Evolutionary conservation across 306 rosid genomes (phyloP).

Genomic region (Dalbergia oliveri): DNA sequence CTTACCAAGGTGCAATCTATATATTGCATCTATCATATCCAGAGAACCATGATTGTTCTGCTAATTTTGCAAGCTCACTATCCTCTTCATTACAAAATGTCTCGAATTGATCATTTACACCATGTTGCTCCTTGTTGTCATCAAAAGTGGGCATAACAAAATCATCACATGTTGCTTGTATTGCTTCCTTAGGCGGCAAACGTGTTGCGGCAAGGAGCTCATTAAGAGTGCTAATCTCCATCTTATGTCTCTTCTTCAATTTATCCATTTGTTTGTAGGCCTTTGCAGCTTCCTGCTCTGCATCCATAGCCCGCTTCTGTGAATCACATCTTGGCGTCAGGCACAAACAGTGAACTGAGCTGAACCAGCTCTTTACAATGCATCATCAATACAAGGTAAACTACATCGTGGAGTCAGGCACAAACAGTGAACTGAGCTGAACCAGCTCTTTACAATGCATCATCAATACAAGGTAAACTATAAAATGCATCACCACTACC

Average conservation of each 20-base stretch:
- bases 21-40: conserved; percentile 90
- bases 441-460: neutral
- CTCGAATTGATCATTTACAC: conserved; percentile 59
- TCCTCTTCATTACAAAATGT: conserved; percentile 67
- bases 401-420: conserved; percentile 24
- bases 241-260: conserved; percentile 70
- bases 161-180: conserved; percentile 51
- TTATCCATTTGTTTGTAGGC: conserved; percentile 71
- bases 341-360: conserved; percentile 14
- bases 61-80: conserved; percentile 65
- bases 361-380: neutral
- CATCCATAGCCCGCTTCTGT: conserved; percentile 81
- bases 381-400: neutral
- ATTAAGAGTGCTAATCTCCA: conserved; percentile 64
- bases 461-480: neutral
- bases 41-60: conserved; percentile 80
- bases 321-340: conserved; percentile 43
- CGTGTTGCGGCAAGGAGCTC: conserved; percentile 58
- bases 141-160: conserved; percentile 50
- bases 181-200: conserved; percentile 64
- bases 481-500: neutral
- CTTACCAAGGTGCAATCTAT: conserved; percentile 46
- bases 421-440: conserved; percentile 13
- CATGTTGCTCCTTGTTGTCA: conserved; percentile 44
- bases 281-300: conserved; percentile 71